phyloP scores from a whole-genome alignment of 2,329 filamentous ascomycete genomes.

The Sporothrix euskadiensis region DNA sequence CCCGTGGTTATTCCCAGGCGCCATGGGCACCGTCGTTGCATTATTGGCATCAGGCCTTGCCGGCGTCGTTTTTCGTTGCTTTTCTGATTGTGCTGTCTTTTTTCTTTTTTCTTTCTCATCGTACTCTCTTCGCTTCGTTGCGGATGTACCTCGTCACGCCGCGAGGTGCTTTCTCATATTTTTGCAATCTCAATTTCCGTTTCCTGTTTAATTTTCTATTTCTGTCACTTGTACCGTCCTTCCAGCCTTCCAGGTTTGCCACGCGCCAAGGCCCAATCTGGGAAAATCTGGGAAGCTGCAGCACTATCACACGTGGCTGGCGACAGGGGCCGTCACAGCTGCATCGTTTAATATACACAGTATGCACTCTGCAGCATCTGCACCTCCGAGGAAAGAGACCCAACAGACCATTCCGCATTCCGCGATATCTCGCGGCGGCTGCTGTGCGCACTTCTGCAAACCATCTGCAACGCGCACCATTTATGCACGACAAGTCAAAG shows the following conservation, averaged over 20 bases:
- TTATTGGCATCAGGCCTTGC: constrained; percentile 14
- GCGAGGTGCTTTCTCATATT: not conserved
- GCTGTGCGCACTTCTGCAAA: not conserved
- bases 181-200: not conserved
- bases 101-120: not conserved
- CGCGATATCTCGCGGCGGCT: not conserved
- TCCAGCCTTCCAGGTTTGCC: not conserved
- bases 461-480: not conserved
- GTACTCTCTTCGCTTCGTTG: not conserved
- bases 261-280: constrained; percentile 14
- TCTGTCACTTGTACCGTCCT: not conserved
- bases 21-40: not conserved
- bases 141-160: not conserved
- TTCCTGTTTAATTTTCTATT: not conserved
- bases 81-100: not conserved
- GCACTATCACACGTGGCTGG: constrained; percentile 21
- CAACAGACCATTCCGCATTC: not conserved
- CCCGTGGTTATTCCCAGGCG: constrained; percentile 3
- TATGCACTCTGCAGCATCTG: not conserved
- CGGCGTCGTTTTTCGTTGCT: not conserved
- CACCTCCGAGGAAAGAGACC: not conserved
- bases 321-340: constrained; percentile 14
- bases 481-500: not conserved
- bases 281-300: constrained; percentile 12
- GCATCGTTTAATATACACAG: not conserved